phyloP scores from a whole-genome alignment of 2,329 filamentous ascomycete genomes.

The Plenodomus biglobosus region DNA sequence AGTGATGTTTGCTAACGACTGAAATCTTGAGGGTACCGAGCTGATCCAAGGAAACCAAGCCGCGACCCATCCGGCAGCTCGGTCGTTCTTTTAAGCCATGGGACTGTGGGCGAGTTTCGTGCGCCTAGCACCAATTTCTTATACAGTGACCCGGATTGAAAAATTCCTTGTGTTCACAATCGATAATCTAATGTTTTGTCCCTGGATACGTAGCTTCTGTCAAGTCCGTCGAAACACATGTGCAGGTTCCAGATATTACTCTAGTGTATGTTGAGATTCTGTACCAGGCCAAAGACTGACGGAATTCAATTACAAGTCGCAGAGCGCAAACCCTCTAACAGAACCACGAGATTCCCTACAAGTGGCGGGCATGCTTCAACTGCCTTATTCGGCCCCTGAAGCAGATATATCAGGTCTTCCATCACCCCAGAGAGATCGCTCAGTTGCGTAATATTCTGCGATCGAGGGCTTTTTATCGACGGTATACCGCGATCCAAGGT shows the following conservation, averaged over 20 bases:
- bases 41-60: background rate
- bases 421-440: conserved; percentile 62
- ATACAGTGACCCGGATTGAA: no score
- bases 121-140: no score
- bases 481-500: conserved; percentile 58
- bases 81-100: no score
- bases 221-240: no score
- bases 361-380: conserved; percentile 55
- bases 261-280: background rate
- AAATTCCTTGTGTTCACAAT: no score
- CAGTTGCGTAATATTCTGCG: conserved; percentile 41
- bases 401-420: conserved; percentile 58
- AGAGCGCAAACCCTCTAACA: conserved; percentile 63
- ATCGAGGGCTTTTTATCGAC: conserved; percentile 45
- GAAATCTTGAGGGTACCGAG: background rate
- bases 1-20: background rate
- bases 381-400: conserved; percentile 55
- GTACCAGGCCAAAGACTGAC: conserved; percentile 8
- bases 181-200: no score
- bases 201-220: no score
- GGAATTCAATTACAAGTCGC: conserved; percentile 44
- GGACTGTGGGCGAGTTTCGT: no score
- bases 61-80: background rate
- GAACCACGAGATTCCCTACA: conserved; percentile 66
- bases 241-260: no score